A percentile compares a stretch with the other conserved stretches of the same genome.
phyloP scores from a whole-genome alignment of 495 filamentous ascomycete species.

The Tuber aestivum region DNA sequence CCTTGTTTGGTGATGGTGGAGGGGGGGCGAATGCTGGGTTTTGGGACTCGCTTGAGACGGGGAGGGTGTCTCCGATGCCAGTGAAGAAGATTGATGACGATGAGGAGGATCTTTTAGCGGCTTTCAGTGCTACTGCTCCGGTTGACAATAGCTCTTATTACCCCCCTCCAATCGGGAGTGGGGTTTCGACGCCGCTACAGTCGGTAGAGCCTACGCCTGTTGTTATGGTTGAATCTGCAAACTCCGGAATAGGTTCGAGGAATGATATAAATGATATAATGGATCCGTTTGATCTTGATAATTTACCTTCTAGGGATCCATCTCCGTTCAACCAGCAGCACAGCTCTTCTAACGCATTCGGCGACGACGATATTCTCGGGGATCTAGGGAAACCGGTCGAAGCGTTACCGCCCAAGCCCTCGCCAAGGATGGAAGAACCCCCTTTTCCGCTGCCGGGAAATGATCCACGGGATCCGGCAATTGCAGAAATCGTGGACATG shows the following conservation, averaged over 20 bases:
- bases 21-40: constrained; percentile 26
- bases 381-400: constrained; percentile 81
- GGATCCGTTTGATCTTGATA: constrained; percentile 70
- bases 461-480: constrained; percentile 68
- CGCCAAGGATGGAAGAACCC: constrained; percentile 26
- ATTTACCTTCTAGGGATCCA: constrained; percentile 50
- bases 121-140: constrained; percentile 54
- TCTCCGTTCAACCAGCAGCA: constrained; percentile 43
- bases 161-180: constrained; percentile 48
- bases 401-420: constrained; percentile 52
- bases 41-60: constrained; percentile 34
- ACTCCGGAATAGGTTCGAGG: neutral
- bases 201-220: neutral
- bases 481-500: constrained; percentile 92
- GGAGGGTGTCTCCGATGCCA: constrained; percentile 17
- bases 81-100: constrained; percentile 15
- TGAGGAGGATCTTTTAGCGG: constrained; percentile 59
- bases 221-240: neutral
- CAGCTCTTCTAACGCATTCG: constrained; percentile 42
- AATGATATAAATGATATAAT: neutral
- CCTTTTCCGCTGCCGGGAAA: constrained; percentile 44
- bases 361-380: constrained; percentile 82
- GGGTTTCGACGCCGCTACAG: neutral
- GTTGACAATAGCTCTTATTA: constrained; percentile 58
- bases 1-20: constrained; percentile 64